Percentiles rank a stretch among this genome's conserved stretches.
These are phyloP conservation scores for Jacaranda mimosifolia DNA, from an alignment of 257 asterid species.

Conservation along the genomic window DNA sequence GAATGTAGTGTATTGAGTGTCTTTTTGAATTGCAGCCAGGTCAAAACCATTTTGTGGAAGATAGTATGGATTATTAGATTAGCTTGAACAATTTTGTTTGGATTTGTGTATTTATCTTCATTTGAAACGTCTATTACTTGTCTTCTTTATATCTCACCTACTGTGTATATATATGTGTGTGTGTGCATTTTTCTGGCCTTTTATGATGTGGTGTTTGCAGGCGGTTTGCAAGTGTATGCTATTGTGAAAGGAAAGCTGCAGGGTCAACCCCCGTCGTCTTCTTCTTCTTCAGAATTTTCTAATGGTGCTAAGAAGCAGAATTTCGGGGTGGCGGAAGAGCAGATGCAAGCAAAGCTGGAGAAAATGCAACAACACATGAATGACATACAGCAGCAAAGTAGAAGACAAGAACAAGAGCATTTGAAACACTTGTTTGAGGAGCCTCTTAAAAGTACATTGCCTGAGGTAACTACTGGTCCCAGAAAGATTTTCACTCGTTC, in stretches of 20 bases:
- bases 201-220: conserved; percentile 34
- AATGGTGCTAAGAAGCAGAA: conserved; percentile 43
- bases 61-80: no score
- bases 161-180: no score
- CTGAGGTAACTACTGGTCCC: conserved; percentile 42
- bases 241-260: conserved; percentile 50
- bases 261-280: conserved; percentile 43
- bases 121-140: not conserved
- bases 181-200: not conserved
- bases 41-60: not conserved
- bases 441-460: conserved; percentile 47
- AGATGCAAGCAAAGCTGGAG: conserved; percentile 68
- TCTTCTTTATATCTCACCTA: no score
- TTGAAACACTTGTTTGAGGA: conserved; percentile 47
- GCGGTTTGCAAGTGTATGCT: conserved; percentile 50
- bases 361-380: conserved; percentile 57
- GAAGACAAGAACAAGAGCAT: conserved; percentile 43
- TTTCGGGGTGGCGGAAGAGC: conserved; percentile 52
- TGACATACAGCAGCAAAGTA: conserved; percentile 43
- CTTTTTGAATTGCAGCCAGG: not conserved
- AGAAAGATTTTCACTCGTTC: conserved; percentile 73
- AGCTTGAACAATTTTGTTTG: not conserved
- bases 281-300: not conserved
- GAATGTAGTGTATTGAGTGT: no score
- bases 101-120: not conserved